phyloP scores from a whole-genome alignment of 495 filamentous ascomycete genomes.

The Penicillium taxi region DNA sequence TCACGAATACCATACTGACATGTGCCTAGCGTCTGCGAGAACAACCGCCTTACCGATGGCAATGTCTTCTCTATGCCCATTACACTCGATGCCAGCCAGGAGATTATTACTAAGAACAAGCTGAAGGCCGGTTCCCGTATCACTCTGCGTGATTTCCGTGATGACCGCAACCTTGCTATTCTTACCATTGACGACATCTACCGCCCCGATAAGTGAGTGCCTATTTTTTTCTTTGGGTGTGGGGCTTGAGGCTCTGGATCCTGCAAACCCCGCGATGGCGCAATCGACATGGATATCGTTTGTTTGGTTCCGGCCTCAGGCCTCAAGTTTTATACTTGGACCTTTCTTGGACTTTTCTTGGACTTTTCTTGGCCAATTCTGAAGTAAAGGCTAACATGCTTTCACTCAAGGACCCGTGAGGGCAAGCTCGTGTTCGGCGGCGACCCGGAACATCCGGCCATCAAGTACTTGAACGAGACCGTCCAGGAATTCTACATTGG shows the following conservation, averaged over 20 bases:
- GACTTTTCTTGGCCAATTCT: slow-evolving; percentile 3
- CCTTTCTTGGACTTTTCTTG: neutral
- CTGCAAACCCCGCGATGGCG: slow-evolving; percentile 4
- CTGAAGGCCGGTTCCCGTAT: slow-evolving; percentile 73
- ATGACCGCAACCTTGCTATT: slow-evolving; percentile 92
- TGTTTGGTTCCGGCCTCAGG: neutral
- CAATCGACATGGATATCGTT: neutral
- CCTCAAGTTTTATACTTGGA: neutral
- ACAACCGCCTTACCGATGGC: slow-evolving; percentile 78
- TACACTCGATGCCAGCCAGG: slow-evolving; percentile 73
- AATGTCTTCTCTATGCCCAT: slow-evolving; percentile 96
- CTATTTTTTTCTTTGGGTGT: neutral
- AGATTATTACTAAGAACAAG: slow-evolving; percentile 60
- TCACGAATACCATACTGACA: slow-evolving; percentile 9
- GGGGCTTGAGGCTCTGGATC: slow-evolving; percentile 1
- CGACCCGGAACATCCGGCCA: slow-evolving; percentile 85
- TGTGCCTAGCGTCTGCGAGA: slow-evolving; percentile 66
- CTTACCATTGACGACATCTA: slow-evolving; percentile 95
- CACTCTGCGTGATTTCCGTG: slow-evolving; percentile 89
- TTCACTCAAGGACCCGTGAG: slow-evolving; percentile 62
- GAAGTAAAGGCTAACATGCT: slow-evolving; percentile 28
- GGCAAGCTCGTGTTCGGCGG: slow-evolving; percentile 92
- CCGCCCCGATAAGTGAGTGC: slow-evolving; percentile 82
- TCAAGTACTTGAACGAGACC: slow-evolving; percentile 76
- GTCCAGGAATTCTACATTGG: slow-evolving; percentile 86